Percentiles rank a stretch among this genome's conserved stretches.
These are phyloP conservation scores for Aurifilum marmelostoma DNA, from an alignment of 2,329 filamentous ascomycete genomes.

Conservation along the genomic window DNA sequence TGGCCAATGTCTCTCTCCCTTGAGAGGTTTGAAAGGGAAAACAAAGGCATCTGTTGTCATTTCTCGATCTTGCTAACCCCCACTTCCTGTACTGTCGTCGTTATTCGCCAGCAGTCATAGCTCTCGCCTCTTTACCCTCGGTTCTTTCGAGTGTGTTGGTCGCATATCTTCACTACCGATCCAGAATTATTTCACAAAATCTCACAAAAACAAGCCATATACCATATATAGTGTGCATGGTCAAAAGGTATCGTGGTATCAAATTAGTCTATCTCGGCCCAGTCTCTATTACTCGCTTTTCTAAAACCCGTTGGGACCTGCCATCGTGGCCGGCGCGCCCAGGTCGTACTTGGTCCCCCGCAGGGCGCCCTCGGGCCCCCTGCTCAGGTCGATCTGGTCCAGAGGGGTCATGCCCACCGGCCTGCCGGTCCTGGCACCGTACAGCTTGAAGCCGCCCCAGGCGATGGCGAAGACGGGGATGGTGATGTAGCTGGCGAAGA, in stretches of 20 bases:
- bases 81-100: too few relatives aligned
- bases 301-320: background rate
- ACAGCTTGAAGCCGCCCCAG: conserved; percentile 42
- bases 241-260: background rate
- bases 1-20: too few relatives aligned
- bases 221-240: too few relatives aligned
- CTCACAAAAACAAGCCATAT: too few relatives aligned
- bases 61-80: too few relatives aligned
- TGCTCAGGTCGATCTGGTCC: conserved; percentile 27
- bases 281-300: background rate
- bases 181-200: too few relatives aligned
- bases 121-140: too few relatives aligned
- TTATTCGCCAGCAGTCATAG: too few relatives aligned
- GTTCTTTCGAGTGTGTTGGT: too few relatives aligned
- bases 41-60: too few relatives aligned
- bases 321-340: conserved; percentile 15
- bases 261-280: background rate
- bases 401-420: conserved; percentile 18
- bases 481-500: conserved; percentile 45
- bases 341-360: conserved; percentile 26
- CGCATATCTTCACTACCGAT: too few relatives aligned
- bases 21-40: too few relatives aligned
- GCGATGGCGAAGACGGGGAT: conserved; percentile 39
- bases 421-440: conserved; percentile 17
- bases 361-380: conserved; percentile 23